Evolutionary conservation across 768 basidiomycete genomes (phyloP), one percentile per base, ranked within the genome.

Genomic region (Sporobolomyces roseus): DNA sequence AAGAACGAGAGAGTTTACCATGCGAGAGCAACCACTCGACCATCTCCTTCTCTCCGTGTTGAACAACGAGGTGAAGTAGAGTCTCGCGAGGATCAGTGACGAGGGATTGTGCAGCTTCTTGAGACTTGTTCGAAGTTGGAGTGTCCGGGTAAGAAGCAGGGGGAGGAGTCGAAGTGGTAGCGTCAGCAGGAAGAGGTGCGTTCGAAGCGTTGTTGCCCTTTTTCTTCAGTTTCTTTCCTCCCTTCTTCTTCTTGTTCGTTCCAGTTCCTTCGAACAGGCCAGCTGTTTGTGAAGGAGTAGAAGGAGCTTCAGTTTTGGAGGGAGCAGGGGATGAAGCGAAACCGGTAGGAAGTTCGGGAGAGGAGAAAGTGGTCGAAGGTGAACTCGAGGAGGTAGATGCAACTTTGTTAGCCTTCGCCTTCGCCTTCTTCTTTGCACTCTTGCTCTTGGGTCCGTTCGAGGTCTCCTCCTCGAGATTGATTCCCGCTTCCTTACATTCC

Each of bases 1-100:
- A 27, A 32, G 32, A 14, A 45, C 23, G 41, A 21, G n/a, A n/a
- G n/a, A n/a, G n/a, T 85, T 73, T 74, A 89, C 89, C 84, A 76
- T 90, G 88, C 7, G 83, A 81, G 78, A 86, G 83, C 17, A 90
- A 83, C 88, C 88, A 90, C 72, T 83, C 77, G 12, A 87, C 81
- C 61, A 90, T 78, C 27, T 82, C 83, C 10, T 78, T 72, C 78
- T 89, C 83, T 58, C 38, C 27, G 27, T 7, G 55, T 21, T 21
- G 17, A 7, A 23, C 48, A 2, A 84, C 85, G 64, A 91, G 87
- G 74, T 90, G 89, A 61, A 87, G 77, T 16, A 91, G 79, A 45
- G 88, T 88, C 78, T 90, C 85, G 70, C 80, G 79, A n/a, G 80
- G 81, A 78, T 89, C 87, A 19, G 65, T 10, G 21, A 55, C 25